Conservation (phyloP, 2,329 filamentous ascomycete genomes). For the Alternaria arbusti region DNA sequence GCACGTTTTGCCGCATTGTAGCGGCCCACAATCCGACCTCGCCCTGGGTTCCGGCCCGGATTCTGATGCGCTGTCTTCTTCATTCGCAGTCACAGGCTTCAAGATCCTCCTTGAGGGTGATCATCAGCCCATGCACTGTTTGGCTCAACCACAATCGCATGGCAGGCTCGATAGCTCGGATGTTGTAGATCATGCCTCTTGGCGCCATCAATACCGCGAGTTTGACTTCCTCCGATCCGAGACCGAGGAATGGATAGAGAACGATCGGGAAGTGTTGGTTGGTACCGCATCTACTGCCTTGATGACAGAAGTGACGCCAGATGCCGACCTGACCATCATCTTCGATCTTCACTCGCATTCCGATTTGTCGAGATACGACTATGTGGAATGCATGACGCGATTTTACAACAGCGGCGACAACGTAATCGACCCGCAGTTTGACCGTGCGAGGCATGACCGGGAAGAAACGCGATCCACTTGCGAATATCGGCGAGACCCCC, state of each 20-base stretch:
- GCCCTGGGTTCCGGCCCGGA: slow-evolving; percentile 13
- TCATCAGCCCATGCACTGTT: slow-evolving; percentile 46
- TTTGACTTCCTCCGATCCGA: slow-evolving; percentile 32
- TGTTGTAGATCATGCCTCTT: slow-evolving; percentile 39
- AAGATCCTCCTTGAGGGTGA: slow-evolving; percentile 52
- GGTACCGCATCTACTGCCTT: slow-evolving; percentile 53
- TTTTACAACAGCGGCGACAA: slow-evolving; percentile 42
- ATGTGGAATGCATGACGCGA: slow-evolving; percentile 41
- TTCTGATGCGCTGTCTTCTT: slow-evolving; percentile 15
- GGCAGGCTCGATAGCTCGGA: slow-evolving; percentile 40
- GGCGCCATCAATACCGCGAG: slow-evolving; percentile 44
- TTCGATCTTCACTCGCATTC: slow-evolving; percentile 45
- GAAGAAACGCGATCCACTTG: slow-evolving; percentile 32
- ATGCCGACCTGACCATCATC: slow-evolving; percentile 40
- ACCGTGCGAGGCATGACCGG: slow-evolving; percentile 23
- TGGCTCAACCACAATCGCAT: slow-evolving; percentile 43
- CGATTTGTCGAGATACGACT: slow-evolving; percentile 36
- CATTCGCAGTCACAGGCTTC: slow-evolving; percentile 42
- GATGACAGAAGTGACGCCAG: slow-evolving; percentile 46
- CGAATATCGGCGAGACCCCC: slow-evolving; percentile 23
- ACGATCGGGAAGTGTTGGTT: slow-evolving; percentile 45
- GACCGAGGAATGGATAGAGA: slow-evolving; percentile 27
- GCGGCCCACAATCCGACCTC: slow-evolving; percentile 23
- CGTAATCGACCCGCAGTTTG: slow-evolving; percentile 30
- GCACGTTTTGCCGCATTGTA: slow-evolving; percentile 23